Percentiles rank a stretch among this genome's conserved stretches.
Conservation (phyloP, 108 stramenopile genomes). For the Poteriospumella lacustris region DNA sequence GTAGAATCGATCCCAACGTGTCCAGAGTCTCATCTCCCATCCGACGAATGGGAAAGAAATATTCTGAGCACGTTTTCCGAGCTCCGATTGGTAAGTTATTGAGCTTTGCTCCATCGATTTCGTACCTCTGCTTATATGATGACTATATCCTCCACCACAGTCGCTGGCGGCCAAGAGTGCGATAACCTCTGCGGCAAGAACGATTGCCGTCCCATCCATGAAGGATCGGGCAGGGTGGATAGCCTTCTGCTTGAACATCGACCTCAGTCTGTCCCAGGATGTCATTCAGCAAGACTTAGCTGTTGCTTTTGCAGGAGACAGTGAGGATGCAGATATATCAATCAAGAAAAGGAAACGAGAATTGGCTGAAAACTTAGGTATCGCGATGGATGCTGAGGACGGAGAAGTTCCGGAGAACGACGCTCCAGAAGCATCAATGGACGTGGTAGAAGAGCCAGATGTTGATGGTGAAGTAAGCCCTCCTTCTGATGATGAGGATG, state of each 20-base stretch:
- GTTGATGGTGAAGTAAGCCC: not conserved
- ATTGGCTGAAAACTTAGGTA: not conserved
- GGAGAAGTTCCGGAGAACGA: not conserved
- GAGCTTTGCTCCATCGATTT: too few species aligned
- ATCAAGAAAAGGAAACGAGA: too few species aligned
- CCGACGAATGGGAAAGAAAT: not conserved
- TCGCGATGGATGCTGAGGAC: too few species aligned
- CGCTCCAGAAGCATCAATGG: not conserved
- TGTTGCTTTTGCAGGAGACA: too few species aligned
- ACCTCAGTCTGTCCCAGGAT: not conserved
- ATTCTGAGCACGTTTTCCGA: not conserved
- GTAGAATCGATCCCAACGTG: not conserved
- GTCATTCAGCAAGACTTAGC: not conserved
- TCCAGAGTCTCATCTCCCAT: not conserved
- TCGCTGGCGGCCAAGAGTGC: too few species aligned
- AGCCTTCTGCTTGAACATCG: not conserved
- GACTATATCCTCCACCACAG: too few species aligned
- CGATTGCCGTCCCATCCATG: not conserved
- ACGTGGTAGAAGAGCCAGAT: not conserved
- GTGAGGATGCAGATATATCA: too few species aligned
- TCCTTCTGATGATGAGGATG: too few species aligned
- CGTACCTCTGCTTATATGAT: too few species aligned
- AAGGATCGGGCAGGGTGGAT: not conserved
- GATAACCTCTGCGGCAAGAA: too few species aligned
- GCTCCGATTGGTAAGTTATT: too few species aligned